phyloP scores from a whole-genome alignment of 148 eudicot species.

The Camellia japonica region DNA sequence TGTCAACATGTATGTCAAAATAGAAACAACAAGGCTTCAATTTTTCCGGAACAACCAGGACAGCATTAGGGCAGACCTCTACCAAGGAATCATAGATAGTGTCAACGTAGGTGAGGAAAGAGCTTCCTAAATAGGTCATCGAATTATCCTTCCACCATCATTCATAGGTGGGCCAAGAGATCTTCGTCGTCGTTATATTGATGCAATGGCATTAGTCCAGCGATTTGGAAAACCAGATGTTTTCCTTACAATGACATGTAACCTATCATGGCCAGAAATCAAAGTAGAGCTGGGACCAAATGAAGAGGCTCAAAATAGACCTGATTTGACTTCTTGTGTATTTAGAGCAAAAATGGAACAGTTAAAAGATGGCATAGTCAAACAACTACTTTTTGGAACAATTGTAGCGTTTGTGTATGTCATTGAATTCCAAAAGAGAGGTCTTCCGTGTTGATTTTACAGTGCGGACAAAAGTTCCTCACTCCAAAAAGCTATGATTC shows the following conservation, averaged over 20 bases:
- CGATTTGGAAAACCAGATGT: conserved; percentile 17
- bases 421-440: background rate
- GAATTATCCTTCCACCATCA: background rate
- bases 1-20: background rate
- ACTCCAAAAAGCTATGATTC: too few species aligned
- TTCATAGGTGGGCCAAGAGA: conserved; percentile 14
- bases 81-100: conserved; percentile 13
- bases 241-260: conserved; percentile 15
- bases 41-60: background rate
- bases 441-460: too few species aligned
- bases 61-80: background rate
- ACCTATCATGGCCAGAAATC: conserved; percentile 7
- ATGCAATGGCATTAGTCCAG: conserved; percentile 15
- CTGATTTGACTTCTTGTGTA: background rate
- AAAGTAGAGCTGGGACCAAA: background rate
- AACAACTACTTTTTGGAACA: background rate
- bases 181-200: background rate
- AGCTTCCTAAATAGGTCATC: background rate
- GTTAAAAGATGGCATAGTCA: background rate
- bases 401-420: background rate
- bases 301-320: background rate
- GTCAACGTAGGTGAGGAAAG: background rate
- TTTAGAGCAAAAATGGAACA: background rate
- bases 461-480: too few species aligned
- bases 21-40: background rate